Percentiles rank a stretch among this genome's conserved stretches.
These are phyloP conservation scores for Phytophthora fragariae DNA, from an alignment of 352 stramenopile species.

Conservation along the genomic window DNA sequence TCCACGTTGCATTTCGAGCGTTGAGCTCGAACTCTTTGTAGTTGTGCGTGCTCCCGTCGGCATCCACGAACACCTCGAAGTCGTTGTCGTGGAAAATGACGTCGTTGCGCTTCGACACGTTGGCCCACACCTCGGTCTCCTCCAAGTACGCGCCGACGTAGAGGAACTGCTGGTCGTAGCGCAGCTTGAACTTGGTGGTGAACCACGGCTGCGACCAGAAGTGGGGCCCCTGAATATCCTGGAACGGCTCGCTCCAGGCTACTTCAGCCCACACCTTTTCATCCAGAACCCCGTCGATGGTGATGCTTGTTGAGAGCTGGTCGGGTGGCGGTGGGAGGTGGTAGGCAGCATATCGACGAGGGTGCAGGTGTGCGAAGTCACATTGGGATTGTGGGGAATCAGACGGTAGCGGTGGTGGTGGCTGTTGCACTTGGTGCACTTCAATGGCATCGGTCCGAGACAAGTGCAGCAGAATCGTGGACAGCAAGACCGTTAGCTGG, in stretches of 20 bases:
- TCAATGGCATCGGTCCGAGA: slow-evolving; percentile 9
- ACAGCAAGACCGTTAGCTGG: slow-evolving; percentile 16
- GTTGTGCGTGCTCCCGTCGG: slow-evolving; percentile 73
- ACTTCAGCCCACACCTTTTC: slow-evolving; percentile 65
- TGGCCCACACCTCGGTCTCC: slow-evolving; percentile 75
- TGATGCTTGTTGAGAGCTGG: slow-evolving; percentile 27
- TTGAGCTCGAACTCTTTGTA: slow-evolving; percentile 95
- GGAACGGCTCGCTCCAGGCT: slow-evolving; percentile 63
- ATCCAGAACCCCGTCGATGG: slow-evolving; percentile 66
- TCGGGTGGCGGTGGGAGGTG: slow-evolving; percentile 34
- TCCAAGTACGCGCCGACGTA: slow-evolving; percentile 80
- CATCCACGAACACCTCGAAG: slow-evolving; percentile 93
- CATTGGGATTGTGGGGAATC: slow-evolving; percentile 19
- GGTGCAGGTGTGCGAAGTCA: slow-evolving; percentile 42
- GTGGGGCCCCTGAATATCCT: slow-evolving; percentile 65
- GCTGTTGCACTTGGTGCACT: slow-evolving; percentile 18
- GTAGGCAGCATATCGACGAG: slow-evolving; percentile 47
- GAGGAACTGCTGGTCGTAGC: slow-evolving; percentile 73
- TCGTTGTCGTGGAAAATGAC: slow-evolving; percentile 91
- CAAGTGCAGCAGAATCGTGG: slow-evolving; percentile 14
- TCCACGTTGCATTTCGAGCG: slow-evolving; percentile 89
- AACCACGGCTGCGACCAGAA: slow-evolving; percentile 84
- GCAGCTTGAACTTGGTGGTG: slow-evolving; percentile 73
- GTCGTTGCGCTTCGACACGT: slow-evolving; percentile 65
- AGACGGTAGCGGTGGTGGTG: slow-evolving; percentile 1